Base-by-base conservation (phyloP, 164 flowering plant genomes). In the Buxus sempervirens region DNA sequence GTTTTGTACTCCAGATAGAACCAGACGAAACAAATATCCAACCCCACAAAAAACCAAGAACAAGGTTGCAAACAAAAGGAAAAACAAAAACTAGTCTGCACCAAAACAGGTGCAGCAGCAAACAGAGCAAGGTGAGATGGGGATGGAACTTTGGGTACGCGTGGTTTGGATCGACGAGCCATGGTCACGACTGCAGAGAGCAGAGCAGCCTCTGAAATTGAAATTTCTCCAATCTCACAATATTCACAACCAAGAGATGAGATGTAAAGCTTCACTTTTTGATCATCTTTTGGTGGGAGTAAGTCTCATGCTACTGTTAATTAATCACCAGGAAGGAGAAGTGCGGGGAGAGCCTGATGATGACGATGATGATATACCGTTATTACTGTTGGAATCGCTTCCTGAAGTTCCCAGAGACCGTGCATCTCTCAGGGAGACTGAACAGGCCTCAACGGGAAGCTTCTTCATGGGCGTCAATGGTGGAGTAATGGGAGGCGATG, bases 391-490 rank as follows among this genome's bases (percentile, higher is more conserved):
- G 0, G 88, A 84, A 60, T 83, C 87, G 65, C 90, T 81, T 0
- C 78, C 79, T 5, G 90, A 83, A 68, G 80, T 78, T 0, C 72
- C 81, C 1, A 87, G 56, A 5, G 82, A 82, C 61, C 83, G 61
- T 4, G 81, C 86, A 66, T 88, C 86, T 64, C 80, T 76, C 19
- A 89, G 69, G 23, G 85, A 73, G 27, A 89, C 78, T 0, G 91
- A 87, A 57, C 86, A 77, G 18, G 85, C 91, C 71, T 78, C 79
- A 2, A 73, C 79, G 0, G 94, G 90, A 26, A 91, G 88, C 73
- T 86, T 85, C 87, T 91, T 89, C 91, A 89, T 87, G 13, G 91
- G 90, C 7, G 83, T 76, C 41, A 90, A 68, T 45, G 88, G 88
- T 41, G 86, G 87, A 2, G 87, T 82, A 5, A n/a, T 53, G 9